Percentiles rank a stretch among this genome's conserved stretches.
phyloP scores from a whole-genome alignment of 1,139 yeast species.

The Schizosaccharomyces versatilis region DNA sequence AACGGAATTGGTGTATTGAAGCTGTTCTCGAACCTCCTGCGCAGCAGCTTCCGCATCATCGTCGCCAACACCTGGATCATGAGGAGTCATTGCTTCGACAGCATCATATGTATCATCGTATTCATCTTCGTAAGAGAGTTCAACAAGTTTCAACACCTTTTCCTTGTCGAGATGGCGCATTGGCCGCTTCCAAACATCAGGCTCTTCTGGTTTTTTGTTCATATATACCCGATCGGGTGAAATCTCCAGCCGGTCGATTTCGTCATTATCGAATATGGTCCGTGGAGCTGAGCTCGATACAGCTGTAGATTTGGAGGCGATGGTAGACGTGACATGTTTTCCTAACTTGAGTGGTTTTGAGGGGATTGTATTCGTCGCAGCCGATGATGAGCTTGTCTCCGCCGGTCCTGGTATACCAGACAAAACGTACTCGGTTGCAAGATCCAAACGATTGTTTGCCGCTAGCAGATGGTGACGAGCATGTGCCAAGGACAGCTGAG shows the following conservation, averaged over 20 bases:
- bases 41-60: not conserved
- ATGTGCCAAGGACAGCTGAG: not conserved
- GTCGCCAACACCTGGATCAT: not conserved
- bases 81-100: not conserved
- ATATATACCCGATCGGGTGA: not conserved
- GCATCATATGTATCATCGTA: slow-evolving; percentile 1
- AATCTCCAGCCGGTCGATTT: not conserved
- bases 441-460: not conserved
- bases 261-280: not conserved
- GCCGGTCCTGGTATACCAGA: not conserved
- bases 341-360: too few relatives aligned
- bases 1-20: not conserved
- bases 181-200: not conserved
- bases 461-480: not conserved
- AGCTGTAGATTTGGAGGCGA: too few relatives aligned
- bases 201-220: not conserved
- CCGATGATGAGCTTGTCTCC: not conserved
- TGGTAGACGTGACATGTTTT: too few relatives aligned
- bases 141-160: not conserved
- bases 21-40: not conserved
- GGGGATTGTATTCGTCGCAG: not conserved
- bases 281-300: too few relatives aligned
- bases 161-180: not conserved
- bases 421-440: not conserved
- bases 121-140: not conserved